Evolutionary conservation across 208 protist genomes (phyloP), one percentile per base, ranked within the genome.

Genomic region (Leishmania aethiopica): DNA sequence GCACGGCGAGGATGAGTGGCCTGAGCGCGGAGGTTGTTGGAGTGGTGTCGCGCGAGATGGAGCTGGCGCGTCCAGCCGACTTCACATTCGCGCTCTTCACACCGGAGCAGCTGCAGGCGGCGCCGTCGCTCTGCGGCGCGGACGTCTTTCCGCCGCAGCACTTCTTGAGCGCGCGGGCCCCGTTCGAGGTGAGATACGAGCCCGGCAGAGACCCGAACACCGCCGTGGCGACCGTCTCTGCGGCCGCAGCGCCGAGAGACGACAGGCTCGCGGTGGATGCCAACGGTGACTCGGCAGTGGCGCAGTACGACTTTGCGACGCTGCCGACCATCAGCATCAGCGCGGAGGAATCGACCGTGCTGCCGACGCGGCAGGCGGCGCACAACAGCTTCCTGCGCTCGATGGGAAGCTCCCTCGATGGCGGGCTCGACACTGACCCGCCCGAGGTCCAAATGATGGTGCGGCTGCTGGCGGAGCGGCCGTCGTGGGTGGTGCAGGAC

Each of bases 21-120:
- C 15, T 84, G n/a, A 73, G 57, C 8, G 85, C 81, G 72, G 87
- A 89, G 66, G 92, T 96, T 3, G 66, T 96, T 17, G 94, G 94
- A 10, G 89, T 97, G 40, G 91, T 97, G 28, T 97, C 94, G 75
- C 86, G 94, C 5, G 90, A 96, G 78, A 67, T 96, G 76, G 78
- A 89, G 71, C 77, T 97, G 77, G 79, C 83, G 28, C 85, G 92
- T 51, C 94, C 94, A 1, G 94, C 94, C 3, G 94, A 97, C 86
- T 96, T 96, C 72, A 86, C 84, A 45, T 95, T 95, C 81, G 69
- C 84, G 13, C 85, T 90, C 49, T 93, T 91, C 76, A 88, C 87
- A 25, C 60, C 75, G 11, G 81, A 87, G 62, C 72, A 91, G 64
- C 74, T 85, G 72, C 66, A 25, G 59, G 75, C 75, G 35, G 77